These are phyloP conservation scores for Kluyveromyces wickerhamii DNA, from an alignment of 805 yeast genomes.

Conservation along the genomic window DNA sequence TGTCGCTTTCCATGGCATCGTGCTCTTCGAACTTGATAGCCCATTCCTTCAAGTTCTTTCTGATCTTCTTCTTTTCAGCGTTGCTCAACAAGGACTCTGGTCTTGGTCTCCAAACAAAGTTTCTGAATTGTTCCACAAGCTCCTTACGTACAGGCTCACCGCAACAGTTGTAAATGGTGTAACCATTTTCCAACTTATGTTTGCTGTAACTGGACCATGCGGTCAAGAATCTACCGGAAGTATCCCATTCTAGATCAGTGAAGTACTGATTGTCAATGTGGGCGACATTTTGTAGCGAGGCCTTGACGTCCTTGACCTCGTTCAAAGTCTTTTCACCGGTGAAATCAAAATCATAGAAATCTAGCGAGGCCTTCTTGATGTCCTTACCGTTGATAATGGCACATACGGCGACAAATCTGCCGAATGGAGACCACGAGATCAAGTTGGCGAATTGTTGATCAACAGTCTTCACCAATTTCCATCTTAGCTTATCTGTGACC, in stretches of 20 bases:
- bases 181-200: constrained; percentile 84
- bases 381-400: constrained; percentile 36
- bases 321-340: constrained; percentile 51
- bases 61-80: constrained; percentile 80
- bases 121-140: constrained; percentile 72
- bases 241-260: constrained; percentile 88
- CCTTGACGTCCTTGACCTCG: constrained; percentile 38
- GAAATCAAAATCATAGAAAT: constrained; percentile 79
- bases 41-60: constrained; percentile 83
- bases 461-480: constrained; percentile 52
- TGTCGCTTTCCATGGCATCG: constrained; percentile 93
- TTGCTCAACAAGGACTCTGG: constrained; percentile 70
- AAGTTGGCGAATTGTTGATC: constrained; percentile 62
- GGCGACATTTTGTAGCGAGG: constrained; percentile 54
- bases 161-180: constrained; percentile 74
- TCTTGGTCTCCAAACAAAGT: constrained; percentile 95
- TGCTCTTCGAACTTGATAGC: constrained; percentile 88
- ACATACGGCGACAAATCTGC: constrained; percentile 66
- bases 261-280: constrained; percentile 65
- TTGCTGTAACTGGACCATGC: constrained; percentile 85
- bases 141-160: constrained; percentile 76
- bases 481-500: constrained; percentile 35
- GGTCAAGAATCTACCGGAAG: constrained; percentile 85
- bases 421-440: constrained; percentile 84
- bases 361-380: constrained; percentile 55